phyloP scores from a whole-genome alignment of 306 rosid genomes.

The Pyrus pyrifolia region DNA sequence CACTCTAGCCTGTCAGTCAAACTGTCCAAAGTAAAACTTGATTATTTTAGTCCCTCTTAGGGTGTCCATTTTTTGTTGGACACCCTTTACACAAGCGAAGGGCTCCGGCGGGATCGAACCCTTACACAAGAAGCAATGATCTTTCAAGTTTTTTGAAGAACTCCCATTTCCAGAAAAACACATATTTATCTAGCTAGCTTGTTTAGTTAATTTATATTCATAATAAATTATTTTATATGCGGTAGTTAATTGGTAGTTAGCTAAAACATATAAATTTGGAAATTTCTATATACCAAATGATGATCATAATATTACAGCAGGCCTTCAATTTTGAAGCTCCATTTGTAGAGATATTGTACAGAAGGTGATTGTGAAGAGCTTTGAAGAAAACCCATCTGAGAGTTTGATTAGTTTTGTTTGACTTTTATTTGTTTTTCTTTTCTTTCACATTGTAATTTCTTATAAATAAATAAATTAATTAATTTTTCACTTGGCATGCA shows the following conservation, averaged over 20 bases:
- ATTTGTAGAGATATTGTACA: constrained; percentile 47
- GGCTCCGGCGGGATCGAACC: constrained; percentile 93
- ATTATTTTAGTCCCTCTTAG: too few species aligned
- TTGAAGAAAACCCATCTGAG: constrained; percentile 8
- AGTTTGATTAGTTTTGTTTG: neutral
- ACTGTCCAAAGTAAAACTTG: too few species aligned
- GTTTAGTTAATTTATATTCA: neutral
- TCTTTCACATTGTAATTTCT: neutral
- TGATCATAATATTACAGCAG: neutral
- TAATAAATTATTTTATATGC: neutral
- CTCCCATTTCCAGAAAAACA: neutral
- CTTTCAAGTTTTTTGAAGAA: constrained; percentile 15
- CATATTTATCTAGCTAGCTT: neutral
- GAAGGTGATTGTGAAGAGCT: constrained; percentile 33
- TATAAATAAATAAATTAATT: neutral
- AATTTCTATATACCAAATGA: neutral
- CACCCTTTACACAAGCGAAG: constrained; percentile 39
- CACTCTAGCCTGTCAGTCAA: too few species aligned
- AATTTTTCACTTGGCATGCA: neutral
- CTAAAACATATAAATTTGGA: neutral
- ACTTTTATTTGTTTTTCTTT: neutral
- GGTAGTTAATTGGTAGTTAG: neutral
- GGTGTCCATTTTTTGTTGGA: too few species aligned
- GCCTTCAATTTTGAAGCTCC: constrained; percentile 27
- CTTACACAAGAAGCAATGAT: constrained; percentile 86